These are phyloP conservation scores for Lasiodiplodia sp. DNA, from an alignment of 2,329 filamentous ascomycete genomes.

Conservation along the genomic window DNA sequence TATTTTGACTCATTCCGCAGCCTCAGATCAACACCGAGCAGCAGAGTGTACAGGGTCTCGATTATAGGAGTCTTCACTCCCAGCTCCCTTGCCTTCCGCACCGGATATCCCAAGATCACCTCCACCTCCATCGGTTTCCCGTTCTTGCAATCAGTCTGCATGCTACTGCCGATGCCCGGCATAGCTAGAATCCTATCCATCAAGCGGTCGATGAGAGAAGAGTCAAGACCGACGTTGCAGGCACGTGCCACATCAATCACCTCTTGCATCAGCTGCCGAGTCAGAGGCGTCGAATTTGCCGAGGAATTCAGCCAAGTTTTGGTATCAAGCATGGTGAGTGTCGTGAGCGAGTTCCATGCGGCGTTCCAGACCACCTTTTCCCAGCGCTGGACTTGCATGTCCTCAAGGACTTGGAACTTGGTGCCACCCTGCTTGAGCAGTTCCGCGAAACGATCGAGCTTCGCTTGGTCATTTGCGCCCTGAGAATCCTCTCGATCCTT, in stretches of 20 bases:
- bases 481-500: background rate
- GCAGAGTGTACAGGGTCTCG: background rate
- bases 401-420: background rate
- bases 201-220: background rate
- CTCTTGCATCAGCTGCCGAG: background rate
- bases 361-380: slow-evolving; percentile 4
- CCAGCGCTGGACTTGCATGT: background rate
- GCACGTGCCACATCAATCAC: background rate
- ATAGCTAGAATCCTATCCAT: background rate
- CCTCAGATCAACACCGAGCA: background rate
- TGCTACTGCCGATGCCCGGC: slow-evolving; percentile 2
- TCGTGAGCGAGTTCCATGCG: background rate
- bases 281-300: background rate
- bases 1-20: background rate
- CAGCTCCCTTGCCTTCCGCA: background rate
- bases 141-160: background rate
- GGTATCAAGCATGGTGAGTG: background rate
- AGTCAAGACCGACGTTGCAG: background rate
- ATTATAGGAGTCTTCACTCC: background rate
- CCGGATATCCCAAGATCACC: background rate
- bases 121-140: slow-evolving; percentile 1
- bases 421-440: background rate
- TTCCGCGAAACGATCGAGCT: background rate
- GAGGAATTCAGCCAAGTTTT: background rate
- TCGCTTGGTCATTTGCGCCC: background rate